Evolutionary conservation across 2,329 filamentous ascomycete species (phyloP), one percentile per base, ranked within the genome.

Genomic region (Canariomyces notabilis): DNA sequence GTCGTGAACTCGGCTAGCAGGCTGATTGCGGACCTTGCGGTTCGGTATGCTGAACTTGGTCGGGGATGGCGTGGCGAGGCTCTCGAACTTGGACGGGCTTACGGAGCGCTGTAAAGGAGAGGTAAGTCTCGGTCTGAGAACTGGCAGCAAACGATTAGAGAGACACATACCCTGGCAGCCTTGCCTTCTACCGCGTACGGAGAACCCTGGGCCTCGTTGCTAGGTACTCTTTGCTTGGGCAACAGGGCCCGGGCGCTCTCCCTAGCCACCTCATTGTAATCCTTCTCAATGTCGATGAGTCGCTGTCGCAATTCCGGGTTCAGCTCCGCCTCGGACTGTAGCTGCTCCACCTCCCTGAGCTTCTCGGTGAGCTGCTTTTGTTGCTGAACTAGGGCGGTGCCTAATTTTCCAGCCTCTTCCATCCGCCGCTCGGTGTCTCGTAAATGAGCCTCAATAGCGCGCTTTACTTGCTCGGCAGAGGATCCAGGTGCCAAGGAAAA

Each of bases 221-320:
- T 89, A 15, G 85, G 80, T 18, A 88, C 79, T 59, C 89, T 80
- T 64, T 89, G 89, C 57, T 93, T 93, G 26, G 82, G 86, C 50
- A 97, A 70, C 63, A 96, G 91, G 2, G 88, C 89, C 54, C 91
- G 79, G 35, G 91, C 89, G 38, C 87, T 93, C 64, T 97, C 91
- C 52, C 85, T 79, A 11, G 90, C 89, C 37, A 97, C 83, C 62
- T 96, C 90, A 64, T 95, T 91, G 70, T 94, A 97, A 61, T 98
- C 93, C 65, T 82, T 87, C 66, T 98, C 93, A 49, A 98, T 82
- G 53, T 95, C 89, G 12, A 81, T 76, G 43, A 98, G 76, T 67
- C 87, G 89, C 59, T 85, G 79, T 49, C 86, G 87, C 59, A 98
- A 70, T 54, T 95, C 90, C 18, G 80, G 81, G 53, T 90, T 85